phyloP scores from a whole-genome alignment of 1,139 yeast genomes.

The Yamadazyma trypodendri region DNA sequence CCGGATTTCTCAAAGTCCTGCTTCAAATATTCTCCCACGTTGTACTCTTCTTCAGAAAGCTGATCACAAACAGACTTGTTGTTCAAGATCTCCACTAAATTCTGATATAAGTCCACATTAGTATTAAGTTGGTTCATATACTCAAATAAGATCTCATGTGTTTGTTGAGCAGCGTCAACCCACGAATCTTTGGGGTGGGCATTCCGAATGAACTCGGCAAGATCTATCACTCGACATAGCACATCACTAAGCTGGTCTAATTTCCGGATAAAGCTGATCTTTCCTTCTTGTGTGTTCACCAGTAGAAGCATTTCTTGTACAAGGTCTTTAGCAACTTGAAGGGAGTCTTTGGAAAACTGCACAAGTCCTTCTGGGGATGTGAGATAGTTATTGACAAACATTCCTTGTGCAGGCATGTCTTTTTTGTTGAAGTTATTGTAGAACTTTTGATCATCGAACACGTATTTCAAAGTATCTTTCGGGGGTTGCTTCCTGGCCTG shows the following conservation, averaged over 20 bases:
- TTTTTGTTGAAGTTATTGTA: slow-evolving; percentile 33
- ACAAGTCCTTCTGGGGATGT: slow-evolving; percentile 69
- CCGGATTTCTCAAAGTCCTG: slow-evolving; percentile 93
- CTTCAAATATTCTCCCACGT: slow-evolving; percentile 76
- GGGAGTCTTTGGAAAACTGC: slow-evolving; percentile 63
- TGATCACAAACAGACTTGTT: slow-evolving; percentile 33
- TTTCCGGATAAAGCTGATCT: slow-evolving; percentile 55
- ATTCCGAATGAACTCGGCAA: slow-evolving; percentile 89
- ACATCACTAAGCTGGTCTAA: slow-evolving; percentile 86
- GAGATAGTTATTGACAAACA: slow-evolving; percentile 71
- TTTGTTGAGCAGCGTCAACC: slow-evolving; percentile 79
- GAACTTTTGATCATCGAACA: slow-evolving; percentile 49
- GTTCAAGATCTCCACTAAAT: slow-evolving; percentile 54
- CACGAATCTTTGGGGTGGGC: slow-evolving; percentile 77
- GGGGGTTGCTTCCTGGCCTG: background rate
- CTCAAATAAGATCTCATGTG: slow-evolving; percentile 88
- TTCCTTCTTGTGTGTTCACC: slow-evolving; percentile 39
- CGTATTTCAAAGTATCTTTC: slow-evolving; percentile 23
- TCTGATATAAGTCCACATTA: slow-evolving; percentile 66
- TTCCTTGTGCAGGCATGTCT: slow-evolving; percentile 39
- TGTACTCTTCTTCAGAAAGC: slow-evolving; percentile 68
- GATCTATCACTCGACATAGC: slow-evolving; percentile 88
- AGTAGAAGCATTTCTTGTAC: slow-evolving; percentile 56
- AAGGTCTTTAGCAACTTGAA: slow-evolving; percentile 59
- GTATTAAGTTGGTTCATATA: slow-evolving; percentile 93